Conservation (phyloP, 2,329 filamentous ascomycete genomes). For the Aspergillus novofumigatus region DNA sequence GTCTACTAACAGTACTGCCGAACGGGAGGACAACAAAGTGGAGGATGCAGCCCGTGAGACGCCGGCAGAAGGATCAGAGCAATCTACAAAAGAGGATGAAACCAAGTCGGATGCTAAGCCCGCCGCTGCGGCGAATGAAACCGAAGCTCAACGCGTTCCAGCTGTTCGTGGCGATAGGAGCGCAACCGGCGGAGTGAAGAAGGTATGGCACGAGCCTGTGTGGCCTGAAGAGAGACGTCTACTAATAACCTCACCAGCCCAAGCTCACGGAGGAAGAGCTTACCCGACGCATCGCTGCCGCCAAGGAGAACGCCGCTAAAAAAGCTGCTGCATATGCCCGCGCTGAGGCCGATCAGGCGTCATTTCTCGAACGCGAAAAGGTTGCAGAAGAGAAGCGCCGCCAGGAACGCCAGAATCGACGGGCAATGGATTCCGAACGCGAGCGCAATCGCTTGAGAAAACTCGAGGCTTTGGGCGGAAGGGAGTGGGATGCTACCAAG, state of each 20-base stretch:
- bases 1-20: slow-evolving; percentile 9
- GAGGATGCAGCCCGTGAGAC: slow-evolving; percentile 15
- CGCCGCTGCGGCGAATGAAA: slow-evolving; percentile 18
- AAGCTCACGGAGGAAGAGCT: slow-evolving; percentile 64
- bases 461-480: slow-evolving; percentile 53
- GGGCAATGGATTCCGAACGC: slow-evolving; percentile 59
- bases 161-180: slow-evolving; percentile 54
- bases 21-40: slow-evolving; percentile 6
- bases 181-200: slow-evolving; percentile 49
- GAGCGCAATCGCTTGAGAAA: slow-evolving; percentile 59
- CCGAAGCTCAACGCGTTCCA: slow-evolving; percentile 27
- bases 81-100: slow-evolving; percentile 15
- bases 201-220: slow-evolving; percentile 26
- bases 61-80: slow-evolving; percentile 9
- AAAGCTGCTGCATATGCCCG: slow-evolving; percentile 58
- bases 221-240: background rate
- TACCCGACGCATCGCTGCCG: slow-evolving; percentile 56
- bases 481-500: slow-evolving; percentile 63
- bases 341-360: slow-evolving; percentile 64
- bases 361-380: slow-evolving; percentile 61
- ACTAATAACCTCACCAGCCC: slow-evolving; percentile 40
- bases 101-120: slow-evolving; percentile 9
- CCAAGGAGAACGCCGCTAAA: slow-evolving; percentile 58
- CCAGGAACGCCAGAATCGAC: slow-evolving; percentile 49
- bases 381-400: slow-evolving; percentile 52